Percentiles rank a stretch among this genome's conserved stretches.
Evolutionary conservation across 1,139 yeast genomes (phyloP).

Genomic region (Geotrichum macrosporum): DNA sequence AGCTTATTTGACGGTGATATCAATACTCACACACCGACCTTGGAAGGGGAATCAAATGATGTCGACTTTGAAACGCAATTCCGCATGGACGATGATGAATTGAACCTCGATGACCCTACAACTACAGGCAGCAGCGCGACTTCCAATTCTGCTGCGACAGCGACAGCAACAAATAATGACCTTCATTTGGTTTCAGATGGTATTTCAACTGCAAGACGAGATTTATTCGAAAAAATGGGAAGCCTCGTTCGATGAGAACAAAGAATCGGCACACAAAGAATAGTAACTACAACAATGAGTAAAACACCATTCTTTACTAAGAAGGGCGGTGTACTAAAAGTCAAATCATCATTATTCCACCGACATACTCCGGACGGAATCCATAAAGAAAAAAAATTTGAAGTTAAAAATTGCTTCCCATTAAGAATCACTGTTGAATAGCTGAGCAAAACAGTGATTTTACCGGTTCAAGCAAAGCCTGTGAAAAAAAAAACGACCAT

Average conservation of each 20-base stretch:
- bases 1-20: constrained; percentile 4
- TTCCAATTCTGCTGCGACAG: background rate
- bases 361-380: too few species aligned
- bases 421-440: too few species aligned
- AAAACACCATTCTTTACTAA: too few species aligned
- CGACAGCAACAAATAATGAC: constrained; percentile 2
- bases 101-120: background rate
- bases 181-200: constrained; percentile 5
- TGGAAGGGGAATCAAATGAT: constrained; percentile 1
- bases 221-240: constrained; percentile 8
- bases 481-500: too few species aligned
- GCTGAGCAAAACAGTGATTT: too few species aligned
- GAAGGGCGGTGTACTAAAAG: too few species aligned
- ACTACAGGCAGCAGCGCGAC: background rate
- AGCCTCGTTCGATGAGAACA: constrained; percentile 5
- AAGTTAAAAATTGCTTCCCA: too few species aligned
- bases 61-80: constrained; percentile 11
- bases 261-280: background rate
- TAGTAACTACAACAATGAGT: background rate
- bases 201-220: background rate
- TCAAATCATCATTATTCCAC: too few species aligned
- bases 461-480: too few species aligned
- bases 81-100: constrained; percentile 7
- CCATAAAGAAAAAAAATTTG: too few species aligned
- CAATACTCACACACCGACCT: background rate